Evolutionary conservation across 768 basidiomycete species (phyloP), one percentile per base, ranked within the genome.

Genomic region (Mycena galericulata): DNA sequence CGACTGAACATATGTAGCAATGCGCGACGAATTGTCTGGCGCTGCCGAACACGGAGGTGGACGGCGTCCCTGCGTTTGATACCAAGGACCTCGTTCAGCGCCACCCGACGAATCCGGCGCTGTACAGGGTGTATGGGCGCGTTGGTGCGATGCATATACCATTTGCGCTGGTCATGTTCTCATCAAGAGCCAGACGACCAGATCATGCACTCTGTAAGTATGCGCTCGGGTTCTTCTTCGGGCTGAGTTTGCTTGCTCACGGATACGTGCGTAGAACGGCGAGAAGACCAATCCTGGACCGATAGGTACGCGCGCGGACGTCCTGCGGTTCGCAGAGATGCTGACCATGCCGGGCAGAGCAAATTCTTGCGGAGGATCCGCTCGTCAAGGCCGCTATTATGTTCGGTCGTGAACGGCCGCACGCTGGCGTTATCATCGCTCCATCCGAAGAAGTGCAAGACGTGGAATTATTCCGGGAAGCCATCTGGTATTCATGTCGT

Each of bases 401-500:
- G 50, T 62, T 62, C 22, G 62, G 62, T 2, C 50, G 62, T 4
- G 38, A 7, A 9, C 20, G 20, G 24, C 29, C 62, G 3, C 60
- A 61, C 12, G 60, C 49, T 3, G 60, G 60, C 1, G 49, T 61
- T 17, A 15, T 46, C 20, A 22, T 60, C 4, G n/a, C n/a, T 8
- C 62, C 51, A 14, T 43, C 40, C 22, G 50, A 54, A 62, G 11
- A 43, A 0, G 40, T 43, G 10, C n/a, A 11, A 4, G 41, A 62
- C 17, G 1, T 29, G n/a, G 27, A 62, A 5, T 54, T 30, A 18
- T 76, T 76, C 57, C 60, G 74, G 20, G 70, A 75, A 30, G 64
- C 61, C 17, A 74, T 79, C n/a, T 78, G 77, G 76, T 78, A 26
- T n/a, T n/a, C 1, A 57, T 55, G 6, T 6, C 12, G 29, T 29